Evolutionary conservation across 495 filamentous ascomycete genomes (phyloP), one percentile per base, ranked within the genome.

Genomic region (Articulospora tetracladia): DNA sequence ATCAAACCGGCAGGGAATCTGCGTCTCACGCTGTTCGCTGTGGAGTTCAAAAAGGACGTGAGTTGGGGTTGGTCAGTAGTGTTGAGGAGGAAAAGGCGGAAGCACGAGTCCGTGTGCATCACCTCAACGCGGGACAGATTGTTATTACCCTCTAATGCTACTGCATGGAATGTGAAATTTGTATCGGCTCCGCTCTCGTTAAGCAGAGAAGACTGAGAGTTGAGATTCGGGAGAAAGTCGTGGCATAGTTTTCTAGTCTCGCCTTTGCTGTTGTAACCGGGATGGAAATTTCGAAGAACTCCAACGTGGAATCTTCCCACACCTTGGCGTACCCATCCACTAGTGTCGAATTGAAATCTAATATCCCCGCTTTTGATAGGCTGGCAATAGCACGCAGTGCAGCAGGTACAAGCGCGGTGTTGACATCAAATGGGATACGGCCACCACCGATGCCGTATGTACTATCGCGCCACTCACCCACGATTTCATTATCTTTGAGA

Each of bases 101-200:
- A 88, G 57, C 82, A 84, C 60, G 83, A 79, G 64, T 88, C 84
- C 1, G 81, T 82, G 69, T 87, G 84, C 79, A 86, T 84, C 24
- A 86, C 78, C 47, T 74, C 68, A 6, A 88, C 81, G 49, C 81
- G 64, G 2, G 73, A 65, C 24, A 81, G 77, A 34, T 76, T 71
- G 62, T 78, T 69, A 60, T 79, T 69, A 6, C 83, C 83, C 2
- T 84, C 74, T 1, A 88, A 77, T 2, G 83, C 66, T 10, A 88
- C 63, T 46, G 77, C 81, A 60, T 86, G 73, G 70, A 82, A 87
- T n/a, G 66, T 62, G 1, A 85, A 70, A 52, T 80, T 69, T 1
- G 47, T 59, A 26, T 71, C 76, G 34, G 83, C 61, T 17, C 71
- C 66, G n/a, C n/a, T n/a, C n/a, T n/a, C n/a, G n/a, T n/a, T n/a